phyloP scores from a whole-genome alignment of 306 rosid species.

The Erythrophleum fordii region DNA sequence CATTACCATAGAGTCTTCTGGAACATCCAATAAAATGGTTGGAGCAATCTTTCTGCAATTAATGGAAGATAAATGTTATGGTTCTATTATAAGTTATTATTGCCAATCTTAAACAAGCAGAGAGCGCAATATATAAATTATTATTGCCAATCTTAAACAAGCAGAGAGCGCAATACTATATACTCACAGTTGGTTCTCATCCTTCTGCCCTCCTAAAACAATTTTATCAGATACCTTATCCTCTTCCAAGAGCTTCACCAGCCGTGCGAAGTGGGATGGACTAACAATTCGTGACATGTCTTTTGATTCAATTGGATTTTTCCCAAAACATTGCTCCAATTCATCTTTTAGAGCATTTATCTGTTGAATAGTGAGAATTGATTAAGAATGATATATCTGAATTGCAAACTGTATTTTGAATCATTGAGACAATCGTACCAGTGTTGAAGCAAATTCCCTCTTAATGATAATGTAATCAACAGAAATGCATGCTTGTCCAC shows the following conservation, averaged over 20 bases:
- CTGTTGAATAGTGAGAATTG: slow-evolving; percentile 44
- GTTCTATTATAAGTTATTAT: background rate
- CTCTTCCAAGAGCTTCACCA: slow-evolving; percentile 66
- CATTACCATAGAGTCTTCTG: slow-evolving; percentile 69
- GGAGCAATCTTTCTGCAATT: slow-evolving; percentile 78
- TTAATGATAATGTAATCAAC: slow-evolving; percentile 81
- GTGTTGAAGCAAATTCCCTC: slow-evolving; percentile 69
- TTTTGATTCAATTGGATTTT: slow-evolving; percentile 57
- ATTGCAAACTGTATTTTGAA: slow-evolving; percentile 10
- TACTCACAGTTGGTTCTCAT: slow-evolving; percentile 67
- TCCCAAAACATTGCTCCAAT: slow-evolving; percentile 64
- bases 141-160: slow-evolving; percentile 29
- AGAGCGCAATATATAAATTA: background rate
- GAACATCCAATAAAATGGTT: slow-evolving; percentile 72
- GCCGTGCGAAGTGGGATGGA: slow-evolving; percentile 62
- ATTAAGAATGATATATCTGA: slow-evolving; percentile 21
- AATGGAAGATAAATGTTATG: slow-evolving; percentile 29
- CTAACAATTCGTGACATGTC: slow-evolving; percentile 80
- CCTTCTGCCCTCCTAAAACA: slow-evolving; percentile 79
- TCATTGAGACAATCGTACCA: slow-evolving; percentile 53
- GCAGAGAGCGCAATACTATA: slow-evolving; percentile 5
- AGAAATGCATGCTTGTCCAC: slow-evolving; percentile 85
- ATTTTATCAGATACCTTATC: slow-evolving; percentile 68
- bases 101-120: slow-evolving; percentile 29
- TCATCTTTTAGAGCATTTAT: slow-evolving; percentile 58